Evolutionary conservation across 495 filamentous ascomycete genomes (phyloP).

Genomic region (Podospora pseudocomata): DNA sequence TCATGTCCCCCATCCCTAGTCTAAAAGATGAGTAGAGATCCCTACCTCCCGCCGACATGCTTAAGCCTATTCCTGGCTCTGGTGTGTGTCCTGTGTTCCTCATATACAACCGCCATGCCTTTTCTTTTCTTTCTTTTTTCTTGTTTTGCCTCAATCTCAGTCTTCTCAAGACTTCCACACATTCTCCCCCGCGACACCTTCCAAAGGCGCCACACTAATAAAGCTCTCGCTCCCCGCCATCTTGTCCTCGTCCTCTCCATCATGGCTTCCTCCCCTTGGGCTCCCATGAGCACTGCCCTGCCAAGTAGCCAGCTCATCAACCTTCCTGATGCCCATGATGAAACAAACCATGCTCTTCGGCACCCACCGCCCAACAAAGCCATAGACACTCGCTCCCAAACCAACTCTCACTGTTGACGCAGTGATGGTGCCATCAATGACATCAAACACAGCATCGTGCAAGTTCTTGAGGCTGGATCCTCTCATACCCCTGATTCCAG

Average conservation of each 20-base stretch:
- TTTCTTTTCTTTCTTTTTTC: not conserved
- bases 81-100: not conserved
- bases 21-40: not conserved
- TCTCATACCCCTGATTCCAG: constrained; percentile 45
- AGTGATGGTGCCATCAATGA: constrained; percentile 53
- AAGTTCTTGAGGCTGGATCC: constrained; percentile 71
- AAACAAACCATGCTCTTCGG: constrained; percentile 73
- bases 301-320: constrained; percentile 47
- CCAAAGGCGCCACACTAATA: constrained; percentile 28
- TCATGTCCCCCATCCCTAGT: not conserved
- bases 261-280: constrained; percentile 23
- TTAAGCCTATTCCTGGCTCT: not conserved
- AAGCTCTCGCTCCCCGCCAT: constrained; percentile 23
- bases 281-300: constrained; percentile 30
- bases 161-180: constrained; percentile 35
- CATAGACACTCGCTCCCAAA: constrained; percentile 74
- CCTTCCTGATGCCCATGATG: constrained; percentile 77
- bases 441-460: constrained; percentile 84
- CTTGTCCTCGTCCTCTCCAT: constrained; percentile 2
- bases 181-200: constrained; percentile 36
- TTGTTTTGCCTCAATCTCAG: not conserved
- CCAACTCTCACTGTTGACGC: constrained; percentile 67
- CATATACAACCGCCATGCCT: not conserved
- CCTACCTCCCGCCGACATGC: not conserved
- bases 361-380: constrained; percentile 80